Evolutionary conservation across 768 basidiomycete species (phyloP), one percentile per base, ranked within the genome.

Genomic region (Psilocybe sp.): DNA sequence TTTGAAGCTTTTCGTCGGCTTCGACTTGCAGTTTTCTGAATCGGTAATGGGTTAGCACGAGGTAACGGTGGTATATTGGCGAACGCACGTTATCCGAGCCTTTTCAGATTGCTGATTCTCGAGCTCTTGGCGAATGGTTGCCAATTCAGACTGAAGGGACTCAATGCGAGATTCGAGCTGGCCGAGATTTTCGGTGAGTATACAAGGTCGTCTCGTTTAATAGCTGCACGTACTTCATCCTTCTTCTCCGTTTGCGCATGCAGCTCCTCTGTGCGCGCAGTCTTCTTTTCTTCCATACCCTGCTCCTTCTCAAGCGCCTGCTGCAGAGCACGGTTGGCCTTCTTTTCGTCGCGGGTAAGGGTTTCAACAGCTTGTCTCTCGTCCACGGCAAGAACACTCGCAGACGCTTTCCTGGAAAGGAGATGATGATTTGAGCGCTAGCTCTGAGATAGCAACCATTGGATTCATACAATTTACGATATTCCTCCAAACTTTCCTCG

Each of bases 321-420:
- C 0, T 78, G 64, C 6, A 92, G 74, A 1, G 81, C 74, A 38
- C 92, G 81, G 7, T 72, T 65, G 0, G 82, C 63, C 0, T 84
- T 86, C 68, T 93, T 94, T 64, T 90, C 86, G 49, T 98, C 91
- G 47, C 95, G 84, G 12, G 76, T 76, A 6, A 95, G 77, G 0
- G 82, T 79, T 53, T 95, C 91, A 0, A 97, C 77, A 5, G 84
- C 75, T 60, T 97, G 93, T 1, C 97, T 87, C 66, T 98, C 94
- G 28, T 85, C 81, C 1, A 93, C 84, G 1, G 92, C 92, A 32
- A 88, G 79, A 2, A 88, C 69, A 54, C 84, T 90, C 13, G 94
- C 88, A 6, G 78, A 71, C 0, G 85, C 82, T 71, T 96, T 94
- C 35, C 94, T 96, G 54, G 1, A 39, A 34, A 12, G 15, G 37